Percentiles rank a stretch among this genome's conserved stretches.
Evolutionary conservation across 345 rosid species (phyloP).

Genomic region (Brassica juncea): DNA sequence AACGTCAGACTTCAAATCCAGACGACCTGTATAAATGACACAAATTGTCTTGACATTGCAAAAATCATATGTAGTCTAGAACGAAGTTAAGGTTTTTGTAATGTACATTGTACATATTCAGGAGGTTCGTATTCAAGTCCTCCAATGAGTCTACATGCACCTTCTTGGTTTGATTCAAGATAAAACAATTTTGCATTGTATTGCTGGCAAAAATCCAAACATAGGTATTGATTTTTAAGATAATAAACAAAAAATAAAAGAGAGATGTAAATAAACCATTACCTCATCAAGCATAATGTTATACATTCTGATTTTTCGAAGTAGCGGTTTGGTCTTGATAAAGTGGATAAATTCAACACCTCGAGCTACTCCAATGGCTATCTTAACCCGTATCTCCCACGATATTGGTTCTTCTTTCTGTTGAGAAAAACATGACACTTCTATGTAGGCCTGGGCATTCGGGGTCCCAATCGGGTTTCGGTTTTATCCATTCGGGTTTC

Average conservation of each 20-base stretch:
- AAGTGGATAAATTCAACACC: slow-evolving; percentile 20
- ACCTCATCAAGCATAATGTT: slow-evolving; percentile 4
- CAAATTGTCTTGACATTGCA: background rate
- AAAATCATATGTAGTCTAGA: background rate
- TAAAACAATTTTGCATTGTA: background rate
- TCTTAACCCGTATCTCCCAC: slow-evolving; percentile 19
- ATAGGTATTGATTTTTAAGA: background rate
- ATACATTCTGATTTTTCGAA: background rate
- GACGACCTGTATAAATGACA: background rate
- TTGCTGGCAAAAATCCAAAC: background rate
- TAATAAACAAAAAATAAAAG: background rate
- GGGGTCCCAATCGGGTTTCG: too few species aligned
- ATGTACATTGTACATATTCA: background rate
- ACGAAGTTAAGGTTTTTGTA: background rate
- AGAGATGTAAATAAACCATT: background rate
- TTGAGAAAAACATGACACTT: slow-evolving; percentile 9
- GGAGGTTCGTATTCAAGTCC: background rate
- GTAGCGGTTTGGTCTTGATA: background rate
- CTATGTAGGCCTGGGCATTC: too few species aligned
- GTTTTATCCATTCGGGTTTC: too few species aligned
- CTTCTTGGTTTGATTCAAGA: background rate
- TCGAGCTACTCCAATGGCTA: slow-evolving; percentile 18
- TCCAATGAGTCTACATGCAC: background rate
- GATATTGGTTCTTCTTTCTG: slow-evolving; percentile 10
- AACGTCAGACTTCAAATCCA: background rate